A percentile compares a stretch with the other conserved stretches of the same genome.
Evolutionary conservation across 306 rosid genomes (phyloP).

Genomic region (Oemleria cerasiformis): DNA sequence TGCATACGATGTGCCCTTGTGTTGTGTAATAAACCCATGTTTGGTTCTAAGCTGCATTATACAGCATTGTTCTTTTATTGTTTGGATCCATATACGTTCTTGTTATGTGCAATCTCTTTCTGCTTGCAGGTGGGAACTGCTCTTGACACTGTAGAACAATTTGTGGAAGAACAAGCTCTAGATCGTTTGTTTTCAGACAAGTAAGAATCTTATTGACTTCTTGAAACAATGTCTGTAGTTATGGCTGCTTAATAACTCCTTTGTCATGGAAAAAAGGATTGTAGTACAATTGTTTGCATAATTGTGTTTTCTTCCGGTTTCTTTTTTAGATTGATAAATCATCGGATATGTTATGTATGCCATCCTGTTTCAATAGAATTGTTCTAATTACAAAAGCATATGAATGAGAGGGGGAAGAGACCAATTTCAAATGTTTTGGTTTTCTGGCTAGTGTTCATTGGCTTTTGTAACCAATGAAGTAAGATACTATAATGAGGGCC

Average conservation of each 20-base stretch:
- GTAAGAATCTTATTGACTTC: constrained; percentile 39
- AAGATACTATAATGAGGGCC: too few relatives aligned
- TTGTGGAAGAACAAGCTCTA: constrained; percentile 71
- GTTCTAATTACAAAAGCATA: background rate
- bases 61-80: background rate
- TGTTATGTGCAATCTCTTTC: constrained; percentile 12
- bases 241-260: background rate
- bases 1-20: background rate
- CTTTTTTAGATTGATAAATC: background rate
- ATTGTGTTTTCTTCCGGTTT: background rate
- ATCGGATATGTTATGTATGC: background rate
- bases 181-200: constrained; percentile 55
- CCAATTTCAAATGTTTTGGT: background rate
- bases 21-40: too few relatives aligned
- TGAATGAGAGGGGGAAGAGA: background rate
- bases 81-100: constrained; percentile 9
- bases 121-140: constrained; percentile 59
- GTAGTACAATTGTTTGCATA: too few relatives aligned
- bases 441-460: background rate
- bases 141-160: constrained; percentile 73
- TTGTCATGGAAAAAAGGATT: background rate
- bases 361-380: constrained; percentile 1
- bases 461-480: too few relatives aligned
- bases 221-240: background rate
- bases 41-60: background rate